Conservation (phyloP, 2,329 filamentous ascomycete species). For the Cucurbitaria berberidis region DNA sequence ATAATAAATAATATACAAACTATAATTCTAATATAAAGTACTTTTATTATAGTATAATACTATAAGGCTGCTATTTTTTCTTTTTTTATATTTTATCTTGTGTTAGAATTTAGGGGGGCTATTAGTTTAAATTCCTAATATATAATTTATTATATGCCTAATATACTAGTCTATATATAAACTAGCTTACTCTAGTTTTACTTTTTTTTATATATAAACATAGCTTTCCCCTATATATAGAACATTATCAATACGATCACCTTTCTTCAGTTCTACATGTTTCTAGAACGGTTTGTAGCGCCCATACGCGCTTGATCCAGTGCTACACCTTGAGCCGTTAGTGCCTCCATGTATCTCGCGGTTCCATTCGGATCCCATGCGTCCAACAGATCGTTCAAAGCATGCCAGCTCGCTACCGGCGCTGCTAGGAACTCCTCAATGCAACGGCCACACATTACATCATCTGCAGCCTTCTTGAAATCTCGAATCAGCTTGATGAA, state of each 20-base stretch:
- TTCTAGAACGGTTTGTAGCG: too few species aligned
- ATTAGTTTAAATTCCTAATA: not conserved
- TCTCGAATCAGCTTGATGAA: not conserved
- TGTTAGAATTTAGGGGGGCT: not conserved
- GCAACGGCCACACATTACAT: not conserved
- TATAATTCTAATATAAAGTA: not conserved
- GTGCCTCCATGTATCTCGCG: too few species aligned
- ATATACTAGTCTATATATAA: not conserved
- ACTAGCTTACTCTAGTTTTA: too few species aligned
- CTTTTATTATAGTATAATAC: not conserved
- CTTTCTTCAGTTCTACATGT: not conserved
- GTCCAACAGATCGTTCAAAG: not conserved
- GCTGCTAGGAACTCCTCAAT: not conserved
- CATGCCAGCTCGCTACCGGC: not conserved
- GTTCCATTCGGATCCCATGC: too few species aligned
- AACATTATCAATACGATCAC: too few species aligned
- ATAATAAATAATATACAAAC: not conserved
- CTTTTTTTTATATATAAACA: constrained; percentile 3
- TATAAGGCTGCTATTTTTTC: not conserved
- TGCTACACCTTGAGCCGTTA: too few species aligned
- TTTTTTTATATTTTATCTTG: not conserved
- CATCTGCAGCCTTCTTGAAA: not conserved
- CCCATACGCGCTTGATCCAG: not conserved
- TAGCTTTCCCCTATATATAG: too few species aligned
- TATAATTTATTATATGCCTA: not conserved